Evolutionary conservation across 495 filamentous ascomycete species (phyloP), one percentile per base, ranked within the genome.

Genomic region (Lepidopterella palustris): DNA sequence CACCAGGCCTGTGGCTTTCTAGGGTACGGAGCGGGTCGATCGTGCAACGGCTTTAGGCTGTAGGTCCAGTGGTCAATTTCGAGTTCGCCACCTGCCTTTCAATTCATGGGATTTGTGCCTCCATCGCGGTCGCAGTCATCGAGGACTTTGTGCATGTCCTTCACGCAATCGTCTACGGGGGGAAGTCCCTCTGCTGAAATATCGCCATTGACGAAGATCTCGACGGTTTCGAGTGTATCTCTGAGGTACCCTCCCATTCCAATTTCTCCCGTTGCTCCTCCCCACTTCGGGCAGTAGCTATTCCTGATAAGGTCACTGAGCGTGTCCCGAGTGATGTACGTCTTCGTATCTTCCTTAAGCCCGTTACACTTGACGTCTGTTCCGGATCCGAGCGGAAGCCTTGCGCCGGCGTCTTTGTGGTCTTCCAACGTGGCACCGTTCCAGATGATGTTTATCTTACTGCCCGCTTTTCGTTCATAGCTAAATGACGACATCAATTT

Each of bases 61-160:
- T 59, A 59, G 4, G 57, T 59, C 47, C 28, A 53, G 47, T 25
- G 26, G 29, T 47, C 48, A 8, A 39, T 23, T 6, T 40, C 23
- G 4, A 53, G n/a, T 21, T 53, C 48, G 11, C 57, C 57, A 10
- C 57, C 57, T 8, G 47, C 57, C 31, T 59, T 59, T 48, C 48
- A 59, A 32, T 59, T 59, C 48, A 59, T 53, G 3, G 57, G 57
- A 28, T 59, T 53, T 15, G 15, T 20, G 18, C 18, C 28, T 4
- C 15, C 53, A 55, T 55, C 53, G 3, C 5, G 15, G 25, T 59
- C 31, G 32, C 57, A 59, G 23, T 28, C 57, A 24, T 59, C 57
- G 9, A 59, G 49, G 26, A 59, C 3, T 4, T 24, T 31, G 23
- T 42, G 57, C 8, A 59, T 15, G n/a, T 53, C 5, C 57, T 53